These are phyloP conservation scores for Fusarium equiseti DNA, from an alignment of 2,329 filamentous ascomycete genomes.

Conservation along the genomic window DNA sequence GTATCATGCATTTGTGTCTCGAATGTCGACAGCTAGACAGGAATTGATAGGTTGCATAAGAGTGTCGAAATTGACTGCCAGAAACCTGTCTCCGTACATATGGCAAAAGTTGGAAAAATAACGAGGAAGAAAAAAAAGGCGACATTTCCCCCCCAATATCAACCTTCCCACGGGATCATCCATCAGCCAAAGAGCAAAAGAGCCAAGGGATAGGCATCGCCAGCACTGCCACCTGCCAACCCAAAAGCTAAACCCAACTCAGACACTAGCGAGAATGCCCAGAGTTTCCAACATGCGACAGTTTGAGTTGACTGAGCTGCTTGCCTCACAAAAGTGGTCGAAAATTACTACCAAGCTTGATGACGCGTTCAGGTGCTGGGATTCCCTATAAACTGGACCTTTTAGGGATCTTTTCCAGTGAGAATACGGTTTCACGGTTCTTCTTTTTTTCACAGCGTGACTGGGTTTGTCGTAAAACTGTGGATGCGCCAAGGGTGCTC, in stretches of 20 bases:
- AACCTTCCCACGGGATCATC: background rate
- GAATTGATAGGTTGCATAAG: background rate
- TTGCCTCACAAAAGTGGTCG: background rate
- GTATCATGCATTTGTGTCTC: background rate
- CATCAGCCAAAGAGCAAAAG: background rate
- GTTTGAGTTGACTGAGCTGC: background rate
- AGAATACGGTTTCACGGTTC: background rate
- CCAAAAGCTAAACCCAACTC: constrained; percentile 14
- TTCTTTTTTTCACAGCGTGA: background rate
- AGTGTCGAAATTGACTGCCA: background rate
- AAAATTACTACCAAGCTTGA: background rate
- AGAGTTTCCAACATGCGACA: background rate
- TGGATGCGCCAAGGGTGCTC: constrained; percentile 23
- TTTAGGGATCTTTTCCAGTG: background rate
- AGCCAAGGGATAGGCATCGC: constrained; percentile 16
- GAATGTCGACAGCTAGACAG: background rate
- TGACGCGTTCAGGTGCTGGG: constrained; percentile 1
- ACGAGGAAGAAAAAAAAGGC: background rate
- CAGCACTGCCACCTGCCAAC: constrained; percentile 22
- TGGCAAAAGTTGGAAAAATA: background rate
- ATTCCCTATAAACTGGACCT: background rate
- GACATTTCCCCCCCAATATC: background rate
- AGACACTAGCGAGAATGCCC: background rate
- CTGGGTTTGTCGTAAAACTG: constrained; percentile 27
- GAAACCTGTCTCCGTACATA: background rate